A percentile compares a stretch with the other conserved stretches of the same genome.
Conservation (phyloP, 2,329 filamentous ascomycete genomes). For the Calonectria naviculata region DNA sequence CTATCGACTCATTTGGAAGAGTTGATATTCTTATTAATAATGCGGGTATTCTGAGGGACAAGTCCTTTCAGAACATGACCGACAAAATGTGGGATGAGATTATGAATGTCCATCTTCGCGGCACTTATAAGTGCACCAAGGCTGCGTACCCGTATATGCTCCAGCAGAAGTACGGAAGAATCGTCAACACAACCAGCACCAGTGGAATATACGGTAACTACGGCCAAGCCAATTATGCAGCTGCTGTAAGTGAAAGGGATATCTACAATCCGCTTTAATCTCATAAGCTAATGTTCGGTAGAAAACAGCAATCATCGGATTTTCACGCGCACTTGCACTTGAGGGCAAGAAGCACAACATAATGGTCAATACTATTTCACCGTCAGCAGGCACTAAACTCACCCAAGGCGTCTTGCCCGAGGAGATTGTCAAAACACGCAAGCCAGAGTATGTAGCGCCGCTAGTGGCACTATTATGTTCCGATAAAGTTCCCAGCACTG, state of each 20-base stretch:
- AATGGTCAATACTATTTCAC: conserved; percentile 96
- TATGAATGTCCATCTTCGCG: conserved; percentile 89
- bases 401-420: conserved; percentile 93
- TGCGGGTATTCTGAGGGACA: conserved; percentile 95
- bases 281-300: no score
- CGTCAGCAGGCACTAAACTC: conserved; percentile 96
- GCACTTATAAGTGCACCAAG: conserved; percentile 97
- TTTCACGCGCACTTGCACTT: conserved; percentile 90
- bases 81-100: conserved; percentile 94
- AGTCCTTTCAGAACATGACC: conserved; percentile 97
- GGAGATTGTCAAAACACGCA: conserved; percentile 99
- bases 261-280: no score
- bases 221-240: conserved; percentile 96
- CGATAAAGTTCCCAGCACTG: conserved; percentile 83
- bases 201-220: conserved; percentile 99
- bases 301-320: conserved; percentile 93
- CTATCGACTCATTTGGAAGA: conserved; percentile 92
- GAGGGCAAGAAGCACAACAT: conserved; percentile 99
- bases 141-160: conserved; percentile 97
- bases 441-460: conserved; percentile 97
- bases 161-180: conserved; percentile 97
- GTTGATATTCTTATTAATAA: conserved; percentile 98
- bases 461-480: conserved; percentile 85
- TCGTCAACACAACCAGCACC: conserved; percentile 96
- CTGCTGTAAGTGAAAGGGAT: conserved; percentile 77